Evolutionary conservation across 2,329 filamentous ascomycete species (phyloP).

Genomic region (Apiospora arundinis): DNA sequence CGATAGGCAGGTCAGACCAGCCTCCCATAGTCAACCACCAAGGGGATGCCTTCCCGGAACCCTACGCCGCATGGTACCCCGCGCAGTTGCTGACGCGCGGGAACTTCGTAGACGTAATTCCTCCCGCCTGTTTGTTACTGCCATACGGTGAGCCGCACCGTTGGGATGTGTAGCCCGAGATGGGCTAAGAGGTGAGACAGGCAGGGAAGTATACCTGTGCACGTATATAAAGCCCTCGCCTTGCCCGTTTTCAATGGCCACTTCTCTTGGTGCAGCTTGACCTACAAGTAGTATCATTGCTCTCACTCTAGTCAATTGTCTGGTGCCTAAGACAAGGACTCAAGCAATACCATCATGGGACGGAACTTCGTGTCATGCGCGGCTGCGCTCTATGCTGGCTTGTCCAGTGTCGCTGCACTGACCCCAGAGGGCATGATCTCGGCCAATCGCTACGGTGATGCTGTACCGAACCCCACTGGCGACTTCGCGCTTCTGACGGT

Average conservation of each 20-base stretch:
- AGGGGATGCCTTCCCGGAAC: not conserved
- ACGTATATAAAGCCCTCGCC: not conserved
- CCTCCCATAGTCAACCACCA: not conserved
- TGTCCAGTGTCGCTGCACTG: conserved; percentile 33
- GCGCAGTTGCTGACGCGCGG: not conserved
- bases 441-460: conserved; percentile 41
- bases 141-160: not conserved
- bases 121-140: too few relatives aligned
- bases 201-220: not conserved
- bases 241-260: not conserved
- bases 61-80: conserved; percentile 9
- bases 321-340: not conserved
- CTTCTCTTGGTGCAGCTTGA: not conserved
- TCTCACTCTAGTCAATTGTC: not conserved
- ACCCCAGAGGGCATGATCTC: conserved; percentile 41
- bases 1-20: conserved; percentile 18
- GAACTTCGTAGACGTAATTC: conserved; percentile 9
- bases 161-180: not conserved
- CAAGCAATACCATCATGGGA: not conserved
- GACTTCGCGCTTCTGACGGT: conserved; percentile 54
- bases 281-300: not conserved
- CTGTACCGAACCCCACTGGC: conserved; percentile 41
- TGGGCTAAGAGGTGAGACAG: not conserved
- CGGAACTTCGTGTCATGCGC: not conserved
- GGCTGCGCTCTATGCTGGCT: conserved; percentile 2